These are phyloP conservation scores for Paramecium sexaurelia DNA, from an alignment of 73 alveolate genomes.

Conservation along the genomic window DNA sequence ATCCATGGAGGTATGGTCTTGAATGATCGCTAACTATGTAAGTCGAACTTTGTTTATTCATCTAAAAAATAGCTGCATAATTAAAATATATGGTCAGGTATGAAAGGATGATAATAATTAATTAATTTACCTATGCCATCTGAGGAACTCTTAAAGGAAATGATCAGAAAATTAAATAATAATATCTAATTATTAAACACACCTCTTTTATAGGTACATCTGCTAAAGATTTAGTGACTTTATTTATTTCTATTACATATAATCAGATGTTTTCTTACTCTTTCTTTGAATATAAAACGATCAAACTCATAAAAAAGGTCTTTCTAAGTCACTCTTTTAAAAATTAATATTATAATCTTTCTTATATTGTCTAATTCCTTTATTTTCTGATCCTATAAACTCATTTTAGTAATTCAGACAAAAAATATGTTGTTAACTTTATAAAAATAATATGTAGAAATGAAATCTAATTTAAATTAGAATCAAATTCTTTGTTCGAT, in stretches of 20 bases:
- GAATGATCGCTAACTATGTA: neutral
- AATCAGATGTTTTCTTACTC: neutral
- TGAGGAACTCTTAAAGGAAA: conserved; percentile 46
- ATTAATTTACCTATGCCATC: conserved; percentile 25
- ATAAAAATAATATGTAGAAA: too few species aligned
- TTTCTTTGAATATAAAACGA: too few species aligned
- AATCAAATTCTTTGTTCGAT: too few species aligned
- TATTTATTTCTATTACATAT: neutral
- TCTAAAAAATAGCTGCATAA: neutral
- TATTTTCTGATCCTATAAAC: too few species aligned
- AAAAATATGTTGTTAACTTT: too few species aligned
- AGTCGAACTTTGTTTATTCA: neutral
- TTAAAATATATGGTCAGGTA: neutral
- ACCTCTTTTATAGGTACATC: neutral
- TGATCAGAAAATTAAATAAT: conserved; percentile 26
- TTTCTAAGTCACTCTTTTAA: too few species aligned
- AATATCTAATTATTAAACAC: neutral
- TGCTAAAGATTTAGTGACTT: neutral
- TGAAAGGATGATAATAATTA: neutral
- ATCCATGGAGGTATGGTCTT: neutral
- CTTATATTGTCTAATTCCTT: too few species aligned
- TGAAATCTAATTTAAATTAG: too few species aligned
- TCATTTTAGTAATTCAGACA: too few species aligned
- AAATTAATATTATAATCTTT: too few species aligned
- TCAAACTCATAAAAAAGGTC: too few species aligned